phyloP scores from a whole-genome alignment of 768 basidiomycete genomes.

The Paxillus ammoniavirescens region DNA sequence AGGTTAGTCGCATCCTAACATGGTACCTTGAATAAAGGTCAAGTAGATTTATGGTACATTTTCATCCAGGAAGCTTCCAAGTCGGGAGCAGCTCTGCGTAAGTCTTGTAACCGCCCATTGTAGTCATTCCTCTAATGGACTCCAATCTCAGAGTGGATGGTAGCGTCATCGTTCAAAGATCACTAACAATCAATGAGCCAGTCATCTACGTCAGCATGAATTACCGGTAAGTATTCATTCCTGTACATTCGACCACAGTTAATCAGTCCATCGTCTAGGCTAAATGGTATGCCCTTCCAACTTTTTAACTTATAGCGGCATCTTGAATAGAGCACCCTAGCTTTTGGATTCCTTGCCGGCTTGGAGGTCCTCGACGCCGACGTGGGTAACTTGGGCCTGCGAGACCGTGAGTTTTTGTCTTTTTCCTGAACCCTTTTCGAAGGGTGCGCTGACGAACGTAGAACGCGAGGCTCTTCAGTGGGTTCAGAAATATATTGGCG shows the following conservation, averaged over 20 bases:
- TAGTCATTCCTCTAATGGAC: background rate
- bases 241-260: background rate
- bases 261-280: background rate
- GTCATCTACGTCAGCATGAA: conserved; percentile 55
- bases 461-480: conserved; percentile 59
- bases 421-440: too few relatives aligned
- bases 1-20: conserved; percentile 21
- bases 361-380: conserved; percentile 51
- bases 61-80: conserved; percentile 15
- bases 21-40: background rate
- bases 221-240: conserved; percentile 30
- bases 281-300: background rate
- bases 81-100: background rate
- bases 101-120: background rate
- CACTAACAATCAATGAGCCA: conserved; percentile 42
- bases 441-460: conserved; percentile 20
- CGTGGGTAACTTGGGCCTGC: conserved; percentile 63
- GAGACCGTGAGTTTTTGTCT: conserved; percentile 48
- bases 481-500: conserved; percentile 62
- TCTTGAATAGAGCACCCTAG: conserved; percentile 16
- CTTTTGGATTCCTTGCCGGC: conserved; percentile 52
- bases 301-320: background rate
- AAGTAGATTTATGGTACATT: background rate
- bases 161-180: conserved; percentile 41
- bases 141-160: conserved; percentile 30